Evolutionary conservation across 164 flowering plant species (phyloP).

Genomic region (Echeveria elegans): DNA sequence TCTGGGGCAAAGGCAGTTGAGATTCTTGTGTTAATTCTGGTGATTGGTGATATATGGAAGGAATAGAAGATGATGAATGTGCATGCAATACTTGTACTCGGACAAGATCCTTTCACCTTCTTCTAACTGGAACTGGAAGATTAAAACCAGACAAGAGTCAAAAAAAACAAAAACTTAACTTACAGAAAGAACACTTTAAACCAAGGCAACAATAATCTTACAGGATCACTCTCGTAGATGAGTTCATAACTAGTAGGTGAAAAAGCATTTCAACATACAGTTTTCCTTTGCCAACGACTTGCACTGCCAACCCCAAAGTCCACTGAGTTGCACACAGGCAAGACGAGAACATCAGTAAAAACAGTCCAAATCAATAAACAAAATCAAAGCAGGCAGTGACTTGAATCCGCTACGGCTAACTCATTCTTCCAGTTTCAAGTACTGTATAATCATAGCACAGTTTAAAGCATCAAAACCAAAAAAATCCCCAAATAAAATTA

Average conservation of each 20-base stretch:
- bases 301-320: conserved; percentile 80
- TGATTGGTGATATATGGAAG: too few relatives aligned
- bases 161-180: background rate
- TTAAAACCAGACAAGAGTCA: background rate
- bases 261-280: conserved; percentile 78
- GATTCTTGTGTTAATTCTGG: too few relatives aligned
- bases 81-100: conserved; percentile 85
- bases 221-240: conserved; percentile 82
- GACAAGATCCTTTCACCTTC: conserved; percentile 82
- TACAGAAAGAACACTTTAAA: background rate
- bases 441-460: too few relatives aligned
- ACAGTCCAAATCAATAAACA: background rate
- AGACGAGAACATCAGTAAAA: background rate
- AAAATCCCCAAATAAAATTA: background rate
- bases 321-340: conserved; percentile 29
- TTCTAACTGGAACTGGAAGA: conserved; percentile 59
- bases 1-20: too few relatives aligned
- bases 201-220: conserved; percentile 16
- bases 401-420: too few relatives aligned
- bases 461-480: too few relatives aligned
- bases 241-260: conserved; percentile 67
- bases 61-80: conserved; percentile 36
- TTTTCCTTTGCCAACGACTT: conserved; percentile 75
- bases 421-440: too few relatives aligned
- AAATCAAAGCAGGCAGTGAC: too few relatives aligned